These are phyloP conservation scores for Achlya hypogyna DNA, from an alignment of 352 stramenopile species.

Conservation along the genomic window DNA sequence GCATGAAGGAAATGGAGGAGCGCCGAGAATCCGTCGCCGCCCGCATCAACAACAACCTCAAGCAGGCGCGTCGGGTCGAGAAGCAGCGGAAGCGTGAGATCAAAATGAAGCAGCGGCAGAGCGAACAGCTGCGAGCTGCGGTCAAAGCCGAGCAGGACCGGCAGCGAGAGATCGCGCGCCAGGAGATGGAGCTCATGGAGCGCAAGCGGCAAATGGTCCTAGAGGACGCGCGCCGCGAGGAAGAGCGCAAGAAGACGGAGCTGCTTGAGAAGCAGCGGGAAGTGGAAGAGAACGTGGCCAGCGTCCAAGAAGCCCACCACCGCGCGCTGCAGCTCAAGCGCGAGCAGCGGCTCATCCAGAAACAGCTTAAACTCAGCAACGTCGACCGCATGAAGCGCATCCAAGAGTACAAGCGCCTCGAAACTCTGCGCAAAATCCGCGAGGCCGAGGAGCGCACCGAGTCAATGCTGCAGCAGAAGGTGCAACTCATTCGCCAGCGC, in stretches of 20 bases:
- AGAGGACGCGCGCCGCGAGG: slow-evolving; percentile 57
- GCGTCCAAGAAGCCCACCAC: slow-evolving; percentile 58
- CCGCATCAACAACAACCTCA: slow-evolving; percentile 62
- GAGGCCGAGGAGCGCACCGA: slow-evolving; percentile 76
- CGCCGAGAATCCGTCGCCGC: slow-evolving; percentile 42
- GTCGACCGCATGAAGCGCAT: slow-evolving; percentile 88
- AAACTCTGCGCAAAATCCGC: slow-evolving; percentile 80
- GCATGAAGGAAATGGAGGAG: slow-evolving; percentile 56
- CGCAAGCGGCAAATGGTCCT: slow-evolving; percentile 60
- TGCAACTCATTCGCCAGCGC: slow-evolving; percentile 66
- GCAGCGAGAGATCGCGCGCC: slow-evolving; percentile 39
- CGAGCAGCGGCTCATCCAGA: slow-evolving; percentile 73
- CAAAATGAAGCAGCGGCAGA: slow-evolving; percentile 44
- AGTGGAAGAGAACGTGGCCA: slow-evolving; percentile 56
- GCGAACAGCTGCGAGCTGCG: slow-evolving; percentile 13
- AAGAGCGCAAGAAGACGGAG: slow-evolving; percentile 62
- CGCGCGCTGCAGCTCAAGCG: slow-evolving; percentile 69
- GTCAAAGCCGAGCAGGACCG: slow-evolving; percentile 55
- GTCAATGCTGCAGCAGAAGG: slow-evolving; percentile 72
- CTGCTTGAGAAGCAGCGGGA: slow-evolving; percentile 54
- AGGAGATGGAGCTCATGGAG: slow-evolving; percentile 63
- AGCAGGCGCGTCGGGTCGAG: slow-evolving; percentile 53
- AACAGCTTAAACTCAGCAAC: slow-evolving; percentile 83
- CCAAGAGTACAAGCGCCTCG: slow-evolving; percentile 86
- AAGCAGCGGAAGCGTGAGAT: slow-evolving; percentile 56